Base-by-base conservation (phyloP, 2,329 filamentous ascomycete species). In the Graphilbum sp. region DNA sequence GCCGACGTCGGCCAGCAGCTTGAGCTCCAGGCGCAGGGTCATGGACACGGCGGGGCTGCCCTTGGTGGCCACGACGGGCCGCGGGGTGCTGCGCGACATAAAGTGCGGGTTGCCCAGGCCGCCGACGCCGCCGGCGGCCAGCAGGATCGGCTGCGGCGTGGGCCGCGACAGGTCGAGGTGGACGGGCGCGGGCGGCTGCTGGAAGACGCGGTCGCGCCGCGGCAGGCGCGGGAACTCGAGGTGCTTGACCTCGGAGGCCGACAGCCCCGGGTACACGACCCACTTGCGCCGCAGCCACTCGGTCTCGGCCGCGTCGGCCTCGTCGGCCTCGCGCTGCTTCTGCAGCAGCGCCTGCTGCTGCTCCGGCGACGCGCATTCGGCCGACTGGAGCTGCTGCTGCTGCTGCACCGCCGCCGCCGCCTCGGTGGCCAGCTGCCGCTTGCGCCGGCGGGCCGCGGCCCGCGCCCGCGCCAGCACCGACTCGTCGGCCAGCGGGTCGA, bases 21-120 rank as follows among this genome's bases (percentile, higher is more conserved):
- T 96, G 44, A 98, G 69, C 56, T 98, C 90, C 13, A 98, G 69
- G 52, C 93, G 78, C 27, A 98, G 61, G 35, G 78, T 75, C 51
- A 98, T 64, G 30, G 72, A 77, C 49, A 90, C 74, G 29, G 84
- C 82, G 12, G 71, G 66, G 47, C 93, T 84, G 32, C 90, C 90
- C 47, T 76, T 81, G 1, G 86, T 94, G 6, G 88, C 90, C 54
- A 87, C 93, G 50, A 88, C 79, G 1, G 90, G 90, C 32, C 79
- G 70, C 4, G 75, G 71, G 36, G 74, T 69, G n/a, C 75, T 69
- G 39, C 78, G 78, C 5, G 82, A 81, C 24, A 82, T 73, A 52
- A 96, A 98, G 55, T 95, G 86, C 5, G 90, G 84, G 52, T 98
- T 98, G 11, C 90, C 90, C 8, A 95, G 59, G 0, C 90, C 90